These are phyloP conservation scores for Leucogyrophana mollusca DNA, from an alignment of 768 basidiomycete genomes.

Conservation along the genomic window DNA sequence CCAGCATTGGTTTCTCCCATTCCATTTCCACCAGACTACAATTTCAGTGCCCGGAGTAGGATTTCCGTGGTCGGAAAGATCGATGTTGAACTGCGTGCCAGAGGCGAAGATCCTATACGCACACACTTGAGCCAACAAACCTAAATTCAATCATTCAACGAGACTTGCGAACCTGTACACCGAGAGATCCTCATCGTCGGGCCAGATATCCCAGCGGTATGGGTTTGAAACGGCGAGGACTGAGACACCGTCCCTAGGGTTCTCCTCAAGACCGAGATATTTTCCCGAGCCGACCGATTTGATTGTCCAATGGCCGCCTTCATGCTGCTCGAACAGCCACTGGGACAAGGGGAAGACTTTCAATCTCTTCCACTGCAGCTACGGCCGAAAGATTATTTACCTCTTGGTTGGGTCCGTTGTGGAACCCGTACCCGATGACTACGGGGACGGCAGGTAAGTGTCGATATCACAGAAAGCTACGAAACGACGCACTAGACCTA, in stretches of 20 bases:
- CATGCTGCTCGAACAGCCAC: slow-evolving; percentile 47
- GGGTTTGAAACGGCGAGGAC: slow-evolving; percentile 37
- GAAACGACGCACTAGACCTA: slow-evolving; percentile 36
- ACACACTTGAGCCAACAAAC: background rate
- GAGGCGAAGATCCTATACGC: slow-evolving; percentile 43
- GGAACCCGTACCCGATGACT: slow-evolving; percentile 50
- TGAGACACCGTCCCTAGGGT: slow-evolving; percentile 35
- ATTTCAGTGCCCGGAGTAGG: slow-evolving; percentile 43
- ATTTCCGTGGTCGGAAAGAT: slow-evolving; percentile 47
- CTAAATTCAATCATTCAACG: background rate
- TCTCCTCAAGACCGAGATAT: slow-evolving; percentile 39
- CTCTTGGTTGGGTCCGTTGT: slow-evolving; percentile 48
- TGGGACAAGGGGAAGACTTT: slow-evolving; percentile 15
- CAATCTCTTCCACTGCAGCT: background rate
- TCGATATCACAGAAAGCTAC: background rate
- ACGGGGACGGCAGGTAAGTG: background rate
- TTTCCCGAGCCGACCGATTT: slow-evolving; percentile 38
- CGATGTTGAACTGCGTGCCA: slow-evolving; percentile 41
- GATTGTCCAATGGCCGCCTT: slow-evolving; percentile 39
- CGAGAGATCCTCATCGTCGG: slow-evolving; percentile 37
- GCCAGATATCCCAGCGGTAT: slow-evolving; percentile 50
- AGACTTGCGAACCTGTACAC: slow-evolving; percentile 39
- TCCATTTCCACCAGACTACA: slow-evolving; percentile 49
- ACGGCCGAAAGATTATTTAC: slow-evolving; percentile 26
- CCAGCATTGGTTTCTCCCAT: slow-evolving; percentile 55